These are phyloP conservation scores for Diaporthe sp. DNA, from an alignment of 2,329 filamentous ascomycete species.

Conservation along the genomic window DNA sequence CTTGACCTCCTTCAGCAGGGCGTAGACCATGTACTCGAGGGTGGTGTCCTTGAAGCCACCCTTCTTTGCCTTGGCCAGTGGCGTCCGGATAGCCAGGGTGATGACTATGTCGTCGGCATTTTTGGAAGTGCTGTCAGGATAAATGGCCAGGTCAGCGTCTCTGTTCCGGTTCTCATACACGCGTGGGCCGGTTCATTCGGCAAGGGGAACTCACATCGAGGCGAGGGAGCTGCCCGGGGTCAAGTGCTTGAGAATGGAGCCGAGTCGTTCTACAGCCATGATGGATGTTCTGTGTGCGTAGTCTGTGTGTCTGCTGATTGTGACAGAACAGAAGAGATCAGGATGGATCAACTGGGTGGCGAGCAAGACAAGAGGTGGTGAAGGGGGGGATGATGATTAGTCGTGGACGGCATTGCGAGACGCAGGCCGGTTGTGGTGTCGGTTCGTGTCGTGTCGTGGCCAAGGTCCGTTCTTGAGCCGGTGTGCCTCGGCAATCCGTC, in stretches of 20 bases:
- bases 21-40: constrained; percentile 88
- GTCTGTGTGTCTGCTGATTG: not conserved
- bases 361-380: not conserved
- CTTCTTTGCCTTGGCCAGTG: constrained; percentile 88
- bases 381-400: not conserved
- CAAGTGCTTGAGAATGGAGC: constrained; percentile 89
- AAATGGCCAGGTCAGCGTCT: constrained; percentile 43
- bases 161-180: not conserved
- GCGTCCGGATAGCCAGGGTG: constrained; percentile 90
- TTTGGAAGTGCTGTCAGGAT: constrained; percentile 78
- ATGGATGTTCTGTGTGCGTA: constrained; percentile 48
- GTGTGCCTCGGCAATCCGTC: constrained; percentile 30
- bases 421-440: constrained; percentile 21
- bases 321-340: not conserved
- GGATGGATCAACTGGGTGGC: not conserved
- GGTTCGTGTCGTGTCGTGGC: constrained; percentile 30
- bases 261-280: constrained; percentile 89
- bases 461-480: constrained; percentile 24
- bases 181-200: not conserved
- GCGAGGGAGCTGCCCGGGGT: constrained; percentile 78
- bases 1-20: constrained; percentile 82
- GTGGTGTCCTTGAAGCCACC: constrained; percentile 95
- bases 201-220: constrained; percentile 74
- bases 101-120: constrained; percentile 98
- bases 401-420: constrained; percentile 20